A percentile compares a stretch with the other conserved stretches of the same genome.
Conservation (phyloP, 176 grass and related monocot species). For the Alopecurus myosuroides region DNA sequence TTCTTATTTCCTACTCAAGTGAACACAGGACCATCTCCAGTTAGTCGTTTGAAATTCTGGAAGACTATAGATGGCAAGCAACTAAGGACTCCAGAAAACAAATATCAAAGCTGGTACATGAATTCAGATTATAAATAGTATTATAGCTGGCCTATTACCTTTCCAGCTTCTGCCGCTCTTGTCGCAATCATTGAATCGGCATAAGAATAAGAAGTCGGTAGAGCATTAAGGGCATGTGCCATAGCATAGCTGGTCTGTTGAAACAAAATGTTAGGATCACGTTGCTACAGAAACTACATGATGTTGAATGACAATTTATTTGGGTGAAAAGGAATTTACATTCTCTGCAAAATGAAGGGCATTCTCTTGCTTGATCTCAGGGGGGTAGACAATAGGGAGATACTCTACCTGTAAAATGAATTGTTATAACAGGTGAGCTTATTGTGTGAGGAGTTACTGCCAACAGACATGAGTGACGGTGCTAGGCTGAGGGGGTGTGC, state of each 20-base stretch:
- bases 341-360: conserved; percentile 67
- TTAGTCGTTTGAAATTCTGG: background rate
- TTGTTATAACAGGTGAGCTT: background rate
- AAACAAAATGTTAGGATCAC: conserved; percentile 9
- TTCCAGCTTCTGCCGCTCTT: conserved; percentile 63
- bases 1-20: conserved; percentile 10
- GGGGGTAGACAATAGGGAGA: conserved; percentile 76
- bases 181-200: conserved; percentile 76
- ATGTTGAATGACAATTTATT: background rate
- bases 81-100: background rate
- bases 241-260: conserved; percentile 79
- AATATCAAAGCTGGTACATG: background rate
- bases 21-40: background rate
- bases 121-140: conserved; percentile 9
- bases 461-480: background rate
- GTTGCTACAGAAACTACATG: background rate
- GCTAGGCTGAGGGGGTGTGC: background rate
- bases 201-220: conserved; percentile 80
- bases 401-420: conserved; percentile 74
- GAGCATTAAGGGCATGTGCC: conserved; percentile 68
- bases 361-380: conserved; percentile 81
- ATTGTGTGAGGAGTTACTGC: background rate
- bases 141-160: conserved; percentile 46
- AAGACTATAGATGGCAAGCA: background rate
- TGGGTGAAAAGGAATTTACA: conserved; percentile 40